Percentiles rank a stretch among this genome's conserved stretches.
Conservation (phyloP, 2,329 filamentous ascomycete species). For the Calonectria montana region DNA sequence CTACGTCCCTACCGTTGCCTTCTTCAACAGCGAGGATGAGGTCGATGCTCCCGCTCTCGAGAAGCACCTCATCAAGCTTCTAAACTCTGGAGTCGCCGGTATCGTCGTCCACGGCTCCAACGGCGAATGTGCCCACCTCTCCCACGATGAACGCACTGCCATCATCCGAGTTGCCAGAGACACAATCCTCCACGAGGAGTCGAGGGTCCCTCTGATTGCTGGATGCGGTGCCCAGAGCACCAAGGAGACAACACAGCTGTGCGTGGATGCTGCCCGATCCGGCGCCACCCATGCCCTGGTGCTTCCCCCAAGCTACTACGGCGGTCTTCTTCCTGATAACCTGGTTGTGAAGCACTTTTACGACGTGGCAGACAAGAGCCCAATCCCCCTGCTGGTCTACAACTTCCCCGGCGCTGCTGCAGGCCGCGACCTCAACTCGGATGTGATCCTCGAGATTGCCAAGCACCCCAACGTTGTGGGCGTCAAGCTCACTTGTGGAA, state of each 20-base stretch:
- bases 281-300: slow-evolving; percentile 83
- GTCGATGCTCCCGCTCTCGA: slow-evolving; percentile 47
- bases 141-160: slow-evolving; percentile 74
- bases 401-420: slow-evolving; percentile 73
- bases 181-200: slow-evolving; percentile 41
- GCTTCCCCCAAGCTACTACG: slow-evolving; percentile 83
- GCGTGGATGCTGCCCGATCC: slow-evolving; percentile 74
- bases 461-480: slow-evolving; percentile 69
- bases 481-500: slow-evolving; percentile 74
- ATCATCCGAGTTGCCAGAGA: slow-evolving; percentile 69
- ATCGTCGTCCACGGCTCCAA: slow-evolving; percentile 86
- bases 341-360: slow-evolving; percentile 68
- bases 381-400: slow-evolving; percentile 72
- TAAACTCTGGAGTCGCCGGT: slow-evolving; percentile 77
- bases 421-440: slow-evolving; percentile 71
- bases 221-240: slow-evolving; percentile 82
- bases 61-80: slow-evolving; percentile 53
- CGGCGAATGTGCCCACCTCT: slow-evolving; percentile 84
- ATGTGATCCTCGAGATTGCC: slow-evolving; percentile 66
- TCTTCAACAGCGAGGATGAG: slow-evolving; percentile 50
- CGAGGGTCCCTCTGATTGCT: slow-evolving; percentile 68
- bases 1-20: slow-evolving; percentile 52
- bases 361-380: slow-evolving; percentile 69
- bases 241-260: slow-evolving; percentile 77
- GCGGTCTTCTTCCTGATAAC: slow-evolving; percentile 69